Percentiles rank a stretch among this genome's conserved stretches.
phyloP scores from a whole-genome alignment of 148 eudicot genomes.

The Linanthus parryae region DNA sequence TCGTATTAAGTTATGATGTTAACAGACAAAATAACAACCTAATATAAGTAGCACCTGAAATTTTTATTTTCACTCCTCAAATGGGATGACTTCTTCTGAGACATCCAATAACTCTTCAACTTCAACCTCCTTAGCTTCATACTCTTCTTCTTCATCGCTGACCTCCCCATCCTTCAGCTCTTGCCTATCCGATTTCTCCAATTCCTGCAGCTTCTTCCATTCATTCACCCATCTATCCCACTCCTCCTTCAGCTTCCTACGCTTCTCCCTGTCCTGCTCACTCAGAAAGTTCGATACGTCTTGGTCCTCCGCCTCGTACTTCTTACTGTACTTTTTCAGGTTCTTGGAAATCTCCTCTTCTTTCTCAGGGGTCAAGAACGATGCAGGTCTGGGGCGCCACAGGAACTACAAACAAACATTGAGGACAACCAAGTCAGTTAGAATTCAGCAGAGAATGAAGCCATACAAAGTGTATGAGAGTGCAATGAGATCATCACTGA shows the following conservation, averaged over 20 bases:
- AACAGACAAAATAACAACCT: too few relatives aligned
- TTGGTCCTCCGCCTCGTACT: slow-evolving; percentile 88
- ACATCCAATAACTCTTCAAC: slow-evolving; percentile 70
- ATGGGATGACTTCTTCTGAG: slow-evolving; percentile 60
- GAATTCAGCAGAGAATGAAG: too few relatives aligned
- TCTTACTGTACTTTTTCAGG: slow-evolving; percentile 83
- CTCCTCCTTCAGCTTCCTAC: slow-evolving; percentile 73
- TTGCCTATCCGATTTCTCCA: slow-evolving; percentile 59
- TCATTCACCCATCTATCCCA: slow-evolving; percentile 72
- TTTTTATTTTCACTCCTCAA: too few relatives aligned
- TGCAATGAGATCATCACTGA: too few relatives aligned
- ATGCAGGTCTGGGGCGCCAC: slow-evolving; percentile 93
- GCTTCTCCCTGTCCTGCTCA: slow-evolving; percentile 92
- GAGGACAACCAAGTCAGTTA: too few relatives aligned
- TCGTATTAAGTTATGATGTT: too few relatives aligned
- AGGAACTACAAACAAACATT: slow-evolving; percentile 36
- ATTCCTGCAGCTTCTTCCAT: slow-evolving; percentile 64
- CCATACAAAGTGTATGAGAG: too few relatives aligned
- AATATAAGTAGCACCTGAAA: too few relatives aligned
- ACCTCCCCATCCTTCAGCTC: slow-evolving; percentile 71
- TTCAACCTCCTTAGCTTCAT: slow-evolving; percentile 83
- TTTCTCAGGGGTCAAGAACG: slow-evolving; percentile 72
- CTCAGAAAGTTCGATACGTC: slow-evolving; percentile 71
- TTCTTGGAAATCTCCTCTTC: slow-evolving; percentile 94
- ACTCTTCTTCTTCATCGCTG: slow-evolving; percentile 94